Percentiles rank a stretch among this genome's conserved stretches.
Evolutionary conservation across 768 basidiomycete genomes (phyloP).

Genomic region (Hortiboletus campestris): DNA sequence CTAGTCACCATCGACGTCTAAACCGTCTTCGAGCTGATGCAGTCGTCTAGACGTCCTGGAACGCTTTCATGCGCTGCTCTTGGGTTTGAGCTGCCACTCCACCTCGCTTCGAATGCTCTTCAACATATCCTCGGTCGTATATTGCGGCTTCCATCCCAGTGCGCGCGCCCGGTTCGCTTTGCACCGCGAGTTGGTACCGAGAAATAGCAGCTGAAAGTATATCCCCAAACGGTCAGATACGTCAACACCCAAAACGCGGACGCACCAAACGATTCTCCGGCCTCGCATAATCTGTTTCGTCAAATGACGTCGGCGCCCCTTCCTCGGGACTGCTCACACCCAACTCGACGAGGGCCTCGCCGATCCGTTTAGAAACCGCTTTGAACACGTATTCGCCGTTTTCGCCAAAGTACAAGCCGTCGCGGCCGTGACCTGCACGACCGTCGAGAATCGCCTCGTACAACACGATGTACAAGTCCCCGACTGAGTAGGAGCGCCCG

Average conservation of each 20-base stretch:
- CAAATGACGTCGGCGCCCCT: slow-evolving; percentile 42
- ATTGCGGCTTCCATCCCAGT: slow-evolving; percentile 23
- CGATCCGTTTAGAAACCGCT: slow-evolving; percentile 40
- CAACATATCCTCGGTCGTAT: slow-evolving; percentile 28
- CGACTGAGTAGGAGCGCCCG: slow-evolving; percentile 4
- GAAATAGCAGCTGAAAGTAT: background rate
- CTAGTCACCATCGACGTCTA: background rate
- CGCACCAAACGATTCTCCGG: background rate
- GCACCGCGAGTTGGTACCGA: slow-evolving; percentile 21
- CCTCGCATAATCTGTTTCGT: slow-evolving; percentile 13
- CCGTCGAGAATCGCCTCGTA: slow-evolving; percentile 35
- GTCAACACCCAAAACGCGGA: background rate
- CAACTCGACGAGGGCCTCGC: slow-evolving; percentile 19
- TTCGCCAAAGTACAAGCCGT: slow-evolving; percentile 52
- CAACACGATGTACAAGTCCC: slow-evolving; percentile 41
- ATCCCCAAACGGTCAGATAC: background rate
- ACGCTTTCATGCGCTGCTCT: background rate
- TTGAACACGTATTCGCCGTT: slow-evolving; percentile 46
- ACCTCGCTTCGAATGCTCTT: slow-evolving; percentile 13
- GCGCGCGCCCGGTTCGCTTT: slow-evolving; percentile 8
- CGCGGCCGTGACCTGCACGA: slow-evolving; percentile 21
- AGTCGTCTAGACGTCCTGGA: too few relatives aligned
- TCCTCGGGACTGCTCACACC: background rate
- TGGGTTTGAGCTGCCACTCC: slow-evolving; percentile 4
- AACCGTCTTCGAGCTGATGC: background rate